Evolutionary conservation across 2,329 filamentous ascomycete genomes (phyloP).

Genomic region (Cordyceps tenuipes): DNA sequence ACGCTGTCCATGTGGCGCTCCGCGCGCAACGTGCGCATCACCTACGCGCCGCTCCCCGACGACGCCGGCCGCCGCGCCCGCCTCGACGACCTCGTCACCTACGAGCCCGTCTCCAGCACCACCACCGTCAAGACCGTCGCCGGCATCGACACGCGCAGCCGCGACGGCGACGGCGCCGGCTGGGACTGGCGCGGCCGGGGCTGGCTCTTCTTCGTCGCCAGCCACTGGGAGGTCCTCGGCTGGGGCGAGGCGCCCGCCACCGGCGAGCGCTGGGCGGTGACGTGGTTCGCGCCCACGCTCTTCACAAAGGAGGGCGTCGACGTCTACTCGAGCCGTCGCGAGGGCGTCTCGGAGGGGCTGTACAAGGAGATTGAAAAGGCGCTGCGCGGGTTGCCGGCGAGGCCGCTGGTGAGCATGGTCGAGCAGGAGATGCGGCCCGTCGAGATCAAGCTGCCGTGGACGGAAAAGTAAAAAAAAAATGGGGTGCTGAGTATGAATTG

Average conservation of each 20-base stretch:
- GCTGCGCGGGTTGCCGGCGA: conserved; percentile 38
- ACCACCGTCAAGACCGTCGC: conserved; percentile 50
- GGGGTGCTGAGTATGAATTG: neutral
- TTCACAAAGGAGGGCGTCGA: conserved; percentile 80
- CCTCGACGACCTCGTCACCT: conserved; percentile 66
- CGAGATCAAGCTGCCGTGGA: conserved; percentile 45
- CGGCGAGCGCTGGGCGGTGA: conserved; percentile 64
- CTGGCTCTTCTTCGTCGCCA: conserved; percentile 60
- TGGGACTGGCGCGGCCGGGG: conserved; percentile 78
- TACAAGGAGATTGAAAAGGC: conserved; percentile 47
- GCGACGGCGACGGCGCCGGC: conserved; percentile 29
- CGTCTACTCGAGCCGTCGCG: conserved; percentile 58
- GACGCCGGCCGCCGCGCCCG: conserved; percentile 32
- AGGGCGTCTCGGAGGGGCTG: conserved; percentile 51
- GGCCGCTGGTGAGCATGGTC: conserved; percentile 44
- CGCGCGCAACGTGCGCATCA: conserved; percentile 72
- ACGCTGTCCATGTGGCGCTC: conserved; percentile 74
- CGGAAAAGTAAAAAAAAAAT: conserved; percentile 7
- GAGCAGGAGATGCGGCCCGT: conserved; percentile 42
- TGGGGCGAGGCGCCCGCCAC: conserved; percentile 50
- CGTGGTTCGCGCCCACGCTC: conserved; percentile 73
- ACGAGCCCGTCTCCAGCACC: conserved; percentile 45
- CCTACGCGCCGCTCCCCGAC: conserved; percentile 51
- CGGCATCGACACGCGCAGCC: conserved; percentile 50
- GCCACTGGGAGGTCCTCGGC: conserved; percentile 75